Percentiles rank a stretch among this genome's conserved stretches.
These are phyloP conservation scores for Tolypocladium cylindrosporum DNA, from an alignment of 2,329 filamentous ascomycete species.

Conservation along the genomic window DNA sequence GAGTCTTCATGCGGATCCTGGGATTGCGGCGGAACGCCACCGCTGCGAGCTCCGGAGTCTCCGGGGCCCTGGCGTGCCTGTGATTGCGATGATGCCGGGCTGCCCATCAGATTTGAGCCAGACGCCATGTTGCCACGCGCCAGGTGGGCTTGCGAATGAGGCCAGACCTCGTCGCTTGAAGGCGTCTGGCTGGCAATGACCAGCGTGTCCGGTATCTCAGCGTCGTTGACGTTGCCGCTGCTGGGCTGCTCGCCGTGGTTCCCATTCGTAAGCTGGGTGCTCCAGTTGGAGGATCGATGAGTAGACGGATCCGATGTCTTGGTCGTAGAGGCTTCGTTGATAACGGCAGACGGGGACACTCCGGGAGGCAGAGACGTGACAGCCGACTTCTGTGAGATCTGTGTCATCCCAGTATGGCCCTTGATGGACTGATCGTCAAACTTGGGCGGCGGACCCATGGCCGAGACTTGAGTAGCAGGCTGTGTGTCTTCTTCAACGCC, in stretches of 20 bases:
- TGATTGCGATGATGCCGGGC: constrained; percentile 28
- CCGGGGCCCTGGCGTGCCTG: constrained; percentile 10
- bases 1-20: constrained; percentile 20
- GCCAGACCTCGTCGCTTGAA: constrained; percentile 44
- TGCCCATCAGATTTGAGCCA: constrained; percentile 18
- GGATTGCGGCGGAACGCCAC: constrained; percentile 23
- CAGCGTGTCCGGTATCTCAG: constrained; percentile 46
- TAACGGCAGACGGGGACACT: constrained; percentile 45
- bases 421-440: constrained; percentile 25
- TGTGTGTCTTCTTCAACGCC: constrained; percentile 39
- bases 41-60: constrained; percentile 19
- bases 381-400: constrained; percentile 55
- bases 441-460: constrained; percentile 39
- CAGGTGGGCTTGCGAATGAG: constrained; percentile 48
- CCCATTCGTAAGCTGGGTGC: constrained; percentile 66
- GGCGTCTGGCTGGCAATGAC: constrained; percentile 33
- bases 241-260: constrained; percentile 35
- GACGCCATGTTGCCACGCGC: constrained; percentile 23
- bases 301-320: constrained; percentile 69
- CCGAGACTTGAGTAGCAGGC: constrained; percentile 32
- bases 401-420: constrained; percentile 38
- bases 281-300: constrained; percentile 52
- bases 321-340: constrained; percentile 90
- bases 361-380: constrained; percentile 48
- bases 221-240: constrained; percentile 22